Conservation (phyloP, 164 flowering plant species). For the Annona cherimola region DNA sequence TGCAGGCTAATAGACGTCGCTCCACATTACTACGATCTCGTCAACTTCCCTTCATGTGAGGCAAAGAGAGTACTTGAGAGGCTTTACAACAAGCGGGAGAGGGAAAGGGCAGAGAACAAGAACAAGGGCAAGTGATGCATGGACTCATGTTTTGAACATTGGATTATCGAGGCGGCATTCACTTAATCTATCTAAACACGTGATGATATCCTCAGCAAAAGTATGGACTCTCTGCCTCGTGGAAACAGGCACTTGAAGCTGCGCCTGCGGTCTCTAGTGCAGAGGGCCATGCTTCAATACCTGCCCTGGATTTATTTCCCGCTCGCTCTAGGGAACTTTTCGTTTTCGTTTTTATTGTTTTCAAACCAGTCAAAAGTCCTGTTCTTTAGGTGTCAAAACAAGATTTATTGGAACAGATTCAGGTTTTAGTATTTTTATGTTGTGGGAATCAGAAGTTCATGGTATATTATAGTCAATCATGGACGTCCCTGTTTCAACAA, state of each 20-base stretch:
- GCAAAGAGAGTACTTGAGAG: constrained; percentile 87
- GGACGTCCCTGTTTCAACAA: too few species aligned
- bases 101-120: constrained; percentile 44
- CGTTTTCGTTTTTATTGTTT: too few species aligned
- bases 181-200: background rate
- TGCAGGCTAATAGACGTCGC: constrained; percentile 82
- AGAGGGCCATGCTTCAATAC: too few species aligned
- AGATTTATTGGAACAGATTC: too few species aligned
- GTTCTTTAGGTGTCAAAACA: too few species aligned
- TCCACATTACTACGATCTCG: constrained; percentile 80
- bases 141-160: background rate
- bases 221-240: background rate
- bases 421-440: too few species aligned
- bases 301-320: too few species aligned
- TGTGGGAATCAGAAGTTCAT: too few species aligned
- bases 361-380: too few species aligned
- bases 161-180: too few species aligned
- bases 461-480: too few species aligned
- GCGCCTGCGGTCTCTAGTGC: background rate
- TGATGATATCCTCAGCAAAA: background rate
- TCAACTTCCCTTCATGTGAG: constrained; percentile 87
- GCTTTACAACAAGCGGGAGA: constrained; percentile 74
- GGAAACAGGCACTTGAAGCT: background rate
- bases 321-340: too few species aligned
- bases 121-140: background rate